phyloP scores from a whole-genome alignment of 1,284 basidiomycete species.

The Tetrapyrgos nigripes region DNA sequence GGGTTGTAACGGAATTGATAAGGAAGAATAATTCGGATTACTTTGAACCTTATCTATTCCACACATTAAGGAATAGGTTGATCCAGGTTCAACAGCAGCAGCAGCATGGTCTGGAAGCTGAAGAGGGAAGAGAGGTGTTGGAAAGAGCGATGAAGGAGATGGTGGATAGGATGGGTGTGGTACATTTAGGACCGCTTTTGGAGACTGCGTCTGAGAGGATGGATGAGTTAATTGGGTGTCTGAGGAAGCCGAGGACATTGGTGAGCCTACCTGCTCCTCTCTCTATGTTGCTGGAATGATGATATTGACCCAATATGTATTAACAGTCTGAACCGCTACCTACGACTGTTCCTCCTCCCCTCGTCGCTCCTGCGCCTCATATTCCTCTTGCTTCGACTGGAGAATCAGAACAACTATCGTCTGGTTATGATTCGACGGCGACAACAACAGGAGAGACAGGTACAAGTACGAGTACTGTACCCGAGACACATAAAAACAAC shows the following conservation, averaged over 20 bases:
- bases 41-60: slow-evolving; percentile 98
- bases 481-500: too few relatives aligned
- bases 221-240: slow-evolving; percentile 73
- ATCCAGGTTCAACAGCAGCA: slow-evolving; percentile 79
- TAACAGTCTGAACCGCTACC: not conserved
- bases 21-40: slow-evolving; percentile 99
- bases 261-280: slow-evolving; percentile 49
- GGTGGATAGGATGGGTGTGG: slow-evolving; percentile 91
- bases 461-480: too few relatives aligned
- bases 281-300: not conserved
- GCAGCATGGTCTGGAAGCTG: slow-evolving; percentile 47
- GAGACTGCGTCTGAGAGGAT: slow-evolving; percentile 80
- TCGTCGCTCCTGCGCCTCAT: slow-evolving; percentile 7
- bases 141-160: slow-evolving; percentile 88
- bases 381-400: too few relatives aligned
- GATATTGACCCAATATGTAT: not conserved
- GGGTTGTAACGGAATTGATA: slow-evolving; percentile 95
- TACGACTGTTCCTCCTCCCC: not conserved
- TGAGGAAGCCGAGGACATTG: slow-evolving; percentile 77
- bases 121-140: slow-evolving; percentile 64
- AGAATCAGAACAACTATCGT: too few relatives aligned
- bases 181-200: slow-evolving; percentile 89
- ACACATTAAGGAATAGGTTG: slow-evolving; percentile 89
- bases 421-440: slow-evolving; percentile 71
- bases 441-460: too few relatives aligned